These are phyloP conservation scores for Orychophragmus violaceus DNA, from an alignment of 345 rosid species.

Conservation along the genomic window DNA sequence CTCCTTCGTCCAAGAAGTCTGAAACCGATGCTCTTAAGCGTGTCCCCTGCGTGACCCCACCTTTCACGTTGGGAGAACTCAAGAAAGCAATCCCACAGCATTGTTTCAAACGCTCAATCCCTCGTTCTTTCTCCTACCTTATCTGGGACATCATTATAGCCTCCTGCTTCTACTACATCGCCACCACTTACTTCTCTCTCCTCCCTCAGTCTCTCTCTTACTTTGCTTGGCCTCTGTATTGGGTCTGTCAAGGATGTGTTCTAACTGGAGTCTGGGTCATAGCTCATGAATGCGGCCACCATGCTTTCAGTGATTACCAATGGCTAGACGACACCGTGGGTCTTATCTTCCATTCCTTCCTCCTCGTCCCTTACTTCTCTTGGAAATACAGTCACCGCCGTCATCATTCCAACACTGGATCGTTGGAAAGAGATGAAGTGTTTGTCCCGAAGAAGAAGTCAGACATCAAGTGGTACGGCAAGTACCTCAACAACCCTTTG, in stretches of 20 bases:
- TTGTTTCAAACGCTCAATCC: constrained; percentile 77
- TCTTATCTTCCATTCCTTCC: constrained; percentile 67
- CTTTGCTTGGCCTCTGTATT: constrained; percentile 75
- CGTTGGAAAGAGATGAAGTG: constrained; percentile 80
- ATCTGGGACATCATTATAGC: constrained; percentile 53
- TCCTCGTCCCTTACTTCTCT: constrained; percentile 88
- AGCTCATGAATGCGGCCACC: constrained; percentile 96
- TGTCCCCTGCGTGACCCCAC: constrained; percentile 60
- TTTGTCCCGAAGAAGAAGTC: constrained; percentile 70
- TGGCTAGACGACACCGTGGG: constrained; percentile 88
- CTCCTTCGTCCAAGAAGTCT: constrained; percentile 34
- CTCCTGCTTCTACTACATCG: constrained; percentile 46
- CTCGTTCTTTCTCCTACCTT: constrained; percentile 67
- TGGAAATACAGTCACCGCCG: constrained; percentile 95
- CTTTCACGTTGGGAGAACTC: constrained; percentile 59
- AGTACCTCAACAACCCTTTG: constrained; percentile 66
- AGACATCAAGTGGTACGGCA: constrained; percentile 42
- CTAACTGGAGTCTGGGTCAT: constrained; percentile 82
- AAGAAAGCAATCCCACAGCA: constrained; percentile 89
- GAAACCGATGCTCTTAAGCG: constrained; percentile 37
- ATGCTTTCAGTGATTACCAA: constrained; percentile 87
- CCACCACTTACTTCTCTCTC: constrained; percentile 47
- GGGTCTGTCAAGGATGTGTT: constrained; percentile 76
- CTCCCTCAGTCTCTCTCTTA: constrained; percentile 53
- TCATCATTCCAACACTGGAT: constrained; percentile 86